These are phyloP conservation scores for Botrytis porri DNA, from an alignment of 2,329 filamentous ascomycete species.

Conservation along the genomic window DNA sequence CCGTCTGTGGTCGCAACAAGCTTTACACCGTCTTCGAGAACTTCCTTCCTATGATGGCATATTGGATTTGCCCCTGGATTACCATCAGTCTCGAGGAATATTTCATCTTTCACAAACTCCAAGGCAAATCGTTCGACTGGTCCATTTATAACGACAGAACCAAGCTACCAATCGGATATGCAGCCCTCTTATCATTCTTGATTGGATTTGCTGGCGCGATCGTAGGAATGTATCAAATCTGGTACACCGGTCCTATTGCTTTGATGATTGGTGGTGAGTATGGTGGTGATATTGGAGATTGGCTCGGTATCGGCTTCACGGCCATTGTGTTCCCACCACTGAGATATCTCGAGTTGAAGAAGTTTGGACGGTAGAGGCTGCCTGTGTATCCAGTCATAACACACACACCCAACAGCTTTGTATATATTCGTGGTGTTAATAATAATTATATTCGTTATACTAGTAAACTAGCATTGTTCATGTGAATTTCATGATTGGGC, in stretches of 20 bases:
- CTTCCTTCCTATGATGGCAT: slow-evolving; percentile 55
- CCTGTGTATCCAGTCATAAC: neutral
- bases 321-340: slow-evolving; percentile 47
- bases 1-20: slow-evolving; percentile 24
- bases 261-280: slow-evolving; percentile 48
- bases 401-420: neutral
- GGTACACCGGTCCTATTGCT: slow-evolving; percentile 65
- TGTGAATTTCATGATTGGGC: neutral
- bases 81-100: slow-evolving; percentile 60
- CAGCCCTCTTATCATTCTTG: slow-evolving; percentile 59
- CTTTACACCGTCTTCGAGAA: slow-evolving; percentile 42
- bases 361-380: slow-evolving; percentile 40
- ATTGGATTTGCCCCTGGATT: slow-evolving; percentile 56
- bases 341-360: slow-evolving; percentile 49
- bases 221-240: slow-evolving; percentile 64
- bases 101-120: slow-evolving; percentile 59
- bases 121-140: slow-evolving; percentile 53
- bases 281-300: slow-evolving; percentile 52
- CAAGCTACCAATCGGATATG: slow-evolving; percentile 59
- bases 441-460: neutral
- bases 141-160: slow-evolving; percentile 54
- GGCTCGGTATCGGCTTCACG: slow-evolving; percentile 51
- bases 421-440: neutral
- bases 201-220: slow-evolving; percentile 62
- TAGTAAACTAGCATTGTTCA: neutral